Evolutionary conservation across 1,284 basidiomycete species (phyloP).

Genomic region (Ustilago tritici): DNA sequence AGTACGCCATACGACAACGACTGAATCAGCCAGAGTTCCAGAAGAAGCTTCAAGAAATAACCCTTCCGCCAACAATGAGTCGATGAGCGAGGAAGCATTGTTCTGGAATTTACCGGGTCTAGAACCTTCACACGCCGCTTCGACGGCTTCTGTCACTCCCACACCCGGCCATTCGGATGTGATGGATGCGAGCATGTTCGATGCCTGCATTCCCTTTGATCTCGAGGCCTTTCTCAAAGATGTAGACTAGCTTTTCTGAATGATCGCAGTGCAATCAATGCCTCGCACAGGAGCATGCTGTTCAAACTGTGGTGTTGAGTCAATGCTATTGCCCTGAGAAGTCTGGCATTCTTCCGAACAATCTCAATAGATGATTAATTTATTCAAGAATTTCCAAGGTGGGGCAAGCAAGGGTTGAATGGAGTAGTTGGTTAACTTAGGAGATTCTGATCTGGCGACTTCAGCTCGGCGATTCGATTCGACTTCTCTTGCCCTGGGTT

Average conservation of each 20-base stretch:
- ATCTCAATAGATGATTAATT: neutral
- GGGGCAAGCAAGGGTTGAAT: conserved; percentile 25
- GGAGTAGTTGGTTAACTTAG: conserved; percentile 52
- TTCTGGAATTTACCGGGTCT: neutral
- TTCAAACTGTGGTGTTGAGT: neutral
- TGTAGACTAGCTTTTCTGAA: conserved; percentile 37
- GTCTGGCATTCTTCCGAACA: too few relatives aligned
- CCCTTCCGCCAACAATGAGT: neutral
- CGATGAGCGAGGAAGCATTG: neutral
- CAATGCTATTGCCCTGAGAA: too few relatives aligned
- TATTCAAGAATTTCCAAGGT: too few relatives aligned
- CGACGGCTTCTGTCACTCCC: neutral
- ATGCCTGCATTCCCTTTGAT: conserved; percentile 29
- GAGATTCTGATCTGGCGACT: conserved; percentile 36
- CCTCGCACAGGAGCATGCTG: neutral
- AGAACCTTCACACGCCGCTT: neutral
- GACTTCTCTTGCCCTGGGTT: conserved; percentile 55
- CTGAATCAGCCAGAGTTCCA: neutral
- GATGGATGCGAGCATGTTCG: conserved; percentile 11
- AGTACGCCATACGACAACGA: neutral
- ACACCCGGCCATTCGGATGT: conserved; percentile 1
- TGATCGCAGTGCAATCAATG: neutral
- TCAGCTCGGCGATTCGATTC: conserved; percentile 12
- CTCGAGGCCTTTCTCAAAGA: conserved; percentile 40
- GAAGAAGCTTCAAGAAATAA: neutral